Percentiles rank a stretch among this genome's conserved stretches.
These are phyloP conservation scores for Botrytis byssoidea DNA, from an alignment of 2,329 filamentous ascomycete species.

Conservation along the genomic window DNA sequence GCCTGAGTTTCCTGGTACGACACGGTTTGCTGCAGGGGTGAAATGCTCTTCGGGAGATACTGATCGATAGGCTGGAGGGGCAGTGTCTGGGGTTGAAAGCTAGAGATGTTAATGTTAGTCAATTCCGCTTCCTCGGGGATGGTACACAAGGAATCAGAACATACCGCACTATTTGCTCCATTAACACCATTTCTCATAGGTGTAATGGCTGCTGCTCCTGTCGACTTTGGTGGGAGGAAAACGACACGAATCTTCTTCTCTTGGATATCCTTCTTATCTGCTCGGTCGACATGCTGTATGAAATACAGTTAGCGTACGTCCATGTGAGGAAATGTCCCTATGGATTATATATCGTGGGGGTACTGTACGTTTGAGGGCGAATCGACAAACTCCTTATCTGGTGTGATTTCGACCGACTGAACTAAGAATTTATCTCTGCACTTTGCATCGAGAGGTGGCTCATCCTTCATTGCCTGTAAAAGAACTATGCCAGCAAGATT, in stretches of 20 bases:
- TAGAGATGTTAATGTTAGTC: conserved; percentile 19
- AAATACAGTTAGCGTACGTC: conserved; percentile 1
- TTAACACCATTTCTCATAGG: conserved; percentile 35
- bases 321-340: neutral
- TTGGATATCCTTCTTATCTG: conserved; percentile 73
- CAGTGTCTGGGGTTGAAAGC: conserved; percentile 29
- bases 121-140: neutral
- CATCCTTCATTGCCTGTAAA: conserved; percentile 96
- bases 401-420: conserved; percentile 80
- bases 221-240: conserved; percentile 68
- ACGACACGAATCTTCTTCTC: conserved; percentile 95
- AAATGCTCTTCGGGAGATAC: conserved; percentile 47
- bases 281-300: conserved; percentile 72
- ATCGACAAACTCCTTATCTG: conserved; percentile 80
- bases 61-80: conserved; percentile 54
- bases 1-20: conserved; percentile 26
- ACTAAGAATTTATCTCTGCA: conserved; percentile 98
- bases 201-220: conserved; percentile 27
- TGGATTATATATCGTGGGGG: conserved; percentile 40
- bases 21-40: conserved; percentile 37
- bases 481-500: conserved; percentile 60
- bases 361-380: conserved; percentile 73
- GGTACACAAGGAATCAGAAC: conserved; percentile 17
- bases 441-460: conserved; percentile 79
- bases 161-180: conserved; percentile 31